Percentiles rank a stretch among this genome's conserved stretches.
Conservation (phyloP, 2,329 filamentous ascomycete genomes). For the Fusarium dimerum region DNA sequence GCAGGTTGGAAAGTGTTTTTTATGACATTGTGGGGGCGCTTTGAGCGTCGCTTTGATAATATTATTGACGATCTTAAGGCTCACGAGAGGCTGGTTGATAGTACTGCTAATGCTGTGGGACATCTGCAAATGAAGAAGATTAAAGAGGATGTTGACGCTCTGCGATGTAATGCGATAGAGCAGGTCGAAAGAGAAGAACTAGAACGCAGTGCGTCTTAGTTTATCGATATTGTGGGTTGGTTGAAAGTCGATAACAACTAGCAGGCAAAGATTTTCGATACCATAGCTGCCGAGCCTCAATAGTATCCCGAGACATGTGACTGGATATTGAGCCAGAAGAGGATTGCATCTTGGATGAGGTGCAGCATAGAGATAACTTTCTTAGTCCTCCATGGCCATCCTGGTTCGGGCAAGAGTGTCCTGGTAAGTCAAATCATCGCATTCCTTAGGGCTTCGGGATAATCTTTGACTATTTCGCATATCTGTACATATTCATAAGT, state of each 20-base stretch:
- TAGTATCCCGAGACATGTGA: constrained; percentile 34
- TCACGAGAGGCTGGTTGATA: constrained; percentile 33
- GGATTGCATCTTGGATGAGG: constrained; percentile 30
- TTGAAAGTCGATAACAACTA: constrained; percentile 35
- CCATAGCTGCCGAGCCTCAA: constrained; percentile 19
- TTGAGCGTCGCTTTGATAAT: constrained; percentile 33
- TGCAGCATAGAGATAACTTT: constrained; percentile 17
- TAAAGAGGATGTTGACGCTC: neutral
- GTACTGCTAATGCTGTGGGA: constrained; percentile 29
- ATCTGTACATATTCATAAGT: constrained; percentile 36
- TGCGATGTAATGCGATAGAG: constrained; percentile 3
- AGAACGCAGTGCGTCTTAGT: constrained; percentile 26
- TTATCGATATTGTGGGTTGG: constrained; percentile 28
- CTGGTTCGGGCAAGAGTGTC: constrained; percentile 41
- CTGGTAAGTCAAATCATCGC: constrained; percentile 30
- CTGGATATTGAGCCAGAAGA: constrained; percentile 35
- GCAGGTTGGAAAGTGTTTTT: constrained; percentile 38
- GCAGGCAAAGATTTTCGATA: constrained; percentile 33
- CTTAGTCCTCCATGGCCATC: constrained; percentile 36
- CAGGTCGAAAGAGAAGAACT: constrained; percentile 12
- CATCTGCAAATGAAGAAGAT: constrained; percentile 23
- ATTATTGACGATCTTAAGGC: constrained; percentile 34
- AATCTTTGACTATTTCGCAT: constrained; percentile 30
- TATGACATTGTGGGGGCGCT: constrained; percentile 37
- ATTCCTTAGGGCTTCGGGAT: constrained; percentile 23